A percentile compares a stretch with the other conserved stretches of the same genome.
Evolutionary conservation across 2,329 filamentous ascomycete species (phyloP).

Genomic region (Teratosphaeria pseudoeucalypti): DNA sequence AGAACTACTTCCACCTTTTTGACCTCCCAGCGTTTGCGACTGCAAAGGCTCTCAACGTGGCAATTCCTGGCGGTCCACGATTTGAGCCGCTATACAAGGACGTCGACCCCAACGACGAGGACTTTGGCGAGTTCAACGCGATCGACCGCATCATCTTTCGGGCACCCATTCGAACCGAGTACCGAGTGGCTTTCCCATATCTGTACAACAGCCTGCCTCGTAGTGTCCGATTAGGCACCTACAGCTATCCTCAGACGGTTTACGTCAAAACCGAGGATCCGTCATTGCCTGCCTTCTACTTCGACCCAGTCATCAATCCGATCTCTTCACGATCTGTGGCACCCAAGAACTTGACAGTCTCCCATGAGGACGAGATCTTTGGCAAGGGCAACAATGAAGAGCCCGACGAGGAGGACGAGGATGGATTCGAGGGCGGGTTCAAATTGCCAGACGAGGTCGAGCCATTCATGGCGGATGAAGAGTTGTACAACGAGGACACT

Average conservation of each 20-base stretch:
- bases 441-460: conserved; percentile 68
- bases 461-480: conserved; percentile 82
- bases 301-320: conserved; percentile 94
- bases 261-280: conserved; percentile 82
- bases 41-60: conserved; percentile 92
- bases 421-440: conserved; percentile 32
- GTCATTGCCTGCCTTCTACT: conserved; percentile 89
- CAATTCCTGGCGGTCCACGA: conserved; percentile 89
- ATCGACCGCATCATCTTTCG: conserved; percentile 99
- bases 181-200: conserved; percentile 85
- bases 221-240: conserved; percentile 88
- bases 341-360: conserved; percentile 83
- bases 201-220: conserved; percentile 93
- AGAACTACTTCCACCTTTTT: conserved; percentile 97
- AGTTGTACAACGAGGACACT: conserved; percentile 80
- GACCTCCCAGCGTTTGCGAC: conserved; percentile 91
- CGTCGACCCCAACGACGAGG: conserved; percentile 95
- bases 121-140: conserved; percentile 98
- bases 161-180: conserved; percentile 87
- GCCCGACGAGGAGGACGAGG: conserved; percentile 42
- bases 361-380: conserved; percentile 90
- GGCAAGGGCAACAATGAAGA: conserved; percentile 72
- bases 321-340: conserved; percentile 92
- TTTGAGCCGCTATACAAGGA: conserved; percentile 98
- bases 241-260: conserved; percentile 85